Percentiles rank a stretch among this genome's conserved stretches.
Evolutionary conservation across 352 stramenopile genomes (phyloP).

Genomic region (Globisporangium irregulare): DNA sequence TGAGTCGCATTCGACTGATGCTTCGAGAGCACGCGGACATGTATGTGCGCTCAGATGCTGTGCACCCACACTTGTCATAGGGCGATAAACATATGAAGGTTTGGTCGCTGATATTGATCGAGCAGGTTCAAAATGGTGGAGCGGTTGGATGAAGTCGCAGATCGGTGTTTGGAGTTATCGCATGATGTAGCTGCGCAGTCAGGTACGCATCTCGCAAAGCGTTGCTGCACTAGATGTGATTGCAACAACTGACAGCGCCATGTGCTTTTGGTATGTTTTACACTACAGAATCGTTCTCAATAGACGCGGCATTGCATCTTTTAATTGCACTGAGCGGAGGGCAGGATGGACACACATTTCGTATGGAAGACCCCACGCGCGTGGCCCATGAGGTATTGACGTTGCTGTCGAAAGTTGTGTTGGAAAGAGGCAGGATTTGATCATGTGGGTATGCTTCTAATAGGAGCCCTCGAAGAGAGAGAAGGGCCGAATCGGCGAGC

Average conservation of each 20-base stretch:
- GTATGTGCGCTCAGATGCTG: conserved; percentile 7
- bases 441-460: neutral
- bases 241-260: neutral
- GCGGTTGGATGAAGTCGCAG: conserved; percentile 32
- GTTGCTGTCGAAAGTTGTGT: neutral
- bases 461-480: conserved; percentile 4
- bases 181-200: conserved; percentile 11
- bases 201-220: conserved; percentile 9
- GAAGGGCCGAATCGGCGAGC: conserved; percentile 40
- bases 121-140: conserved; percentile 31
- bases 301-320: conserved; percentile 41
- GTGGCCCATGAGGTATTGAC: conserved; percentile 15
- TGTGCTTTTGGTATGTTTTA: neutral
- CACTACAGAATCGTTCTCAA: conserved; percentile 19
- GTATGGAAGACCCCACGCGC: conserved; percentile 48
- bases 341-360: conserved; percentile 51
- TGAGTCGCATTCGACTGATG: conserved; percentile 15
- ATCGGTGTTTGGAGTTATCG: conserved; percentile 27
- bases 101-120: neutral
- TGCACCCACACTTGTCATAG: neutral
- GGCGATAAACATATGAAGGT: neutral
- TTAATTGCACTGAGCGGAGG: conserved; percentile 56
- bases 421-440: neutral
- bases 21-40: conserved; percentile 15
- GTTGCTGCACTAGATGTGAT: neutral